Conservation (phyloP, 1,284 basidiomycete genomes). For the Marasmius oreades region DNA sequence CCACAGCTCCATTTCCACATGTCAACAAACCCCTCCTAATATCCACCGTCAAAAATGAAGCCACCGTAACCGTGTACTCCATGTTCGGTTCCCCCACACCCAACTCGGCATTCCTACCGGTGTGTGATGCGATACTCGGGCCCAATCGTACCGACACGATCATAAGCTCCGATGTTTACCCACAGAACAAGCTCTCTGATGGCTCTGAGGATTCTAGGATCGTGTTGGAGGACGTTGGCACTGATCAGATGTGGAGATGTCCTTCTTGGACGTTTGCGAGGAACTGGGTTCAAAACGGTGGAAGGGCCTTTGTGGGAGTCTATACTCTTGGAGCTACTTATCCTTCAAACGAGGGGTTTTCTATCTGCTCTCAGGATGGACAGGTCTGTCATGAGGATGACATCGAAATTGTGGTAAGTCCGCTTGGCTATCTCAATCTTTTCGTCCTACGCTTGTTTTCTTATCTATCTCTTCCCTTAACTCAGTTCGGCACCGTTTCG, state of each 20-base stretch:
- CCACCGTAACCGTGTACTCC: constrained; percentile 54
- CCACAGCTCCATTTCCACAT: constrained; percentile 48
- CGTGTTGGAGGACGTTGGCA: constrained; percentile 58
- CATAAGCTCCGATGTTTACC: constrained; percentile 49
- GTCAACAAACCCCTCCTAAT: constrained; percentile 66
- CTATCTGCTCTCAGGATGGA: constrained; percentile 47
- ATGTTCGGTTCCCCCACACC: constrained; percentile 37
- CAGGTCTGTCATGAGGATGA: constrained; percentile 73
- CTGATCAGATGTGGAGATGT: constrained; percentile 72
- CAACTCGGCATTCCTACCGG: constrained; percentile 34
- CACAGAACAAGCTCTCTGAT: constrained; percentile 30
- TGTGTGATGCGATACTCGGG: constrained; percentile 48
- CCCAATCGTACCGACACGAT: constrained; percentile 42
- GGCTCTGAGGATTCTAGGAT: constrained; percentile 46
- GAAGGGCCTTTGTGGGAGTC: constrained; percentile 65
- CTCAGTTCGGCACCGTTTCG: constrained; percentile 63
- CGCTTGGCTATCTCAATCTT: too few species aligned
- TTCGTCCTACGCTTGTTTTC: neutral
- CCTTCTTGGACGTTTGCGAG: constrained; percentile 67
- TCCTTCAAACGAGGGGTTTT: constrained; percentile 45
- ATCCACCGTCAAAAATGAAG: constrained; percentile 70
- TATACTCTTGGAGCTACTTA: constrained; percentile 69
- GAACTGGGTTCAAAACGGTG: constrained; percentile 61
- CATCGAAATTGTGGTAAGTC: constrained; percentile 46
- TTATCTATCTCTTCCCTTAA: constrained; percentile 6